phyloP scores from a whole-genome alignment of 1,284 basidiomycete species.

The Ustilago bromivora region DNA sequence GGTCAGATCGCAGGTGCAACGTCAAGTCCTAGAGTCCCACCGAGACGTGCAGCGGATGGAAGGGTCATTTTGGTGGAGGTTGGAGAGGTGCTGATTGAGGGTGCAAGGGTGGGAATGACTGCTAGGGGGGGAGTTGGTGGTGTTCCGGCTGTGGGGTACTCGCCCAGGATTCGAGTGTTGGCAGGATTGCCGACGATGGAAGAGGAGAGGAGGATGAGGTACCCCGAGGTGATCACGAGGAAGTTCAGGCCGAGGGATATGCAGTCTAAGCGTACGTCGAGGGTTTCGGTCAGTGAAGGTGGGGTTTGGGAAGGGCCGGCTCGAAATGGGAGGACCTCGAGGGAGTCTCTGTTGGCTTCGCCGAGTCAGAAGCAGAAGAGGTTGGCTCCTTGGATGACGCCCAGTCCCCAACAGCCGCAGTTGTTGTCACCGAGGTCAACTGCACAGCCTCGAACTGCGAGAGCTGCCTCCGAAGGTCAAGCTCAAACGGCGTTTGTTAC shows the following conservation, averaged over 20 bases:
- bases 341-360: constrained; percentile 21
- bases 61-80: constrained; percentile 29
- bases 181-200: constrained; percentile 42
- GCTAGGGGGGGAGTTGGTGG: not conserved
- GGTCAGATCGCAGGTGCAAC: constrained; percentile 21
- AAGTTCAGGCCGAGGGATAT: constrained; percentile 34
- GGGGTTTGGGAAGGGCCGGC: constrained; percentile 25
- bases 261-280: constrained; percentile 22
- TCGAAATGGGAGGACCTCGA: not conserved
- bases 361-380: constrained; percentile 23
- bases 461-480: constrained; percentile 16
- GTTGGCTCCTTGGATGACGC: constrained; percentile 51
- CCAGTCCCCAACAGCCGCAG: constrained; percentile 15
- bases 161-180: constrained; percentile 39
- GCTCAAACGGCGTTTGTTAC: constrained; percentile 8
- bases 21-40: constrained; percentile 13
- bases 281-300: constrained; percentile 24
- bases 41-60: constrained; percentile 28
- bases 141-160: constrained; percentile 22
- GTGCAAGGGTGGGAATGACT: constrained; percentile 1
- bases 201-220: constrained; percentile 33
- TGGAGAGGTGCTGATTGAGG: constrained; percentile 34
- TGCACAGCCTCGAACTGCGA: constrained; percentile 3
- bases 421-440: constrained; percentile 26
- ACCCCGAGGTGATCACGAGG: constrained; percentile 10